Percentiles rank a stretch among this genome's conserved stretches.
Evolutionary conservation across 2,329 filamentous ascomycete species (phyloP).

Genomic region (Sporothrix phasma): DNA sequence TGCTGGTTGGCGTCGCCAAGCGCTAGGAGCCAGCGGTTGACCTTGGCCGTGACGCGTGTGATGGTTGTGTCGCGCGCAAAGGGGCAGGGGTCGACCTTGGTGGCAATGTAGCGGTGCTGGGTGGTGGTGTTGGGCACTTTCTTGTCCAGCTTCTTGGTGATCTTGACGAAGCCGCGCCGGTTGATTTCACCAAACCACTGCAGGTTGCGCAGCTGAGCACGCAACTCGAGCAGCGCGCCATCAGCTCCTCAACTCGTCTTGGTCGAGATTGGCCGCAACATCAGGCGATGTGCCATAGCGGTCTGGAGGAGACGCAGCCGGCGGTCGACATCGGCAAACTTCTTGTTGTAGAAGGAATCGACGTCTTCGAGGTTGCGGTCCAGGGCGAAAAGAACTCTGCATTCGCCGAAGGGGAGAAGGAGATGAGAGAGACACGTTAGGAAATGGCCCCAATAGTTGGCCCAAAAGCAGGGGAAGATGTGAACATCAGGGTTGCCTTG

Average conservation of each 20-base stretch:
- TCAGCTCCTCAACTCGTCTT: slow-evolving; percentile 85
- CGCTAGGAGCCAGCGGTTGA: slow-evolving; percentile 86
- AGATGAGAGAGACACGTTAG: slow-evolving; percentile 26
- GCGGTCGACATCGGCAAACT: slow-evolving; percentile 74
- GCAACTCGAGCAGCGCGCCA: slow-evolving; percentile 79
- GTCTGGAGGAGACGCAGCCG: slow-evolving; percentile 79
- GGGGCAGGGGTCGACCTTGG: slow-evolving; percentile 78
- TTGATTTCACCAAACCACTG: slow-evolving; percentile 99
- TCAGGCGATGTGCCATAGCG: slow-evolving; percentile 71
- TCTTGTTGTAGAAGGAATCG: slow-evolving; percentile 94
- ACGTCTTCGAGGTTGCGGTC: slow-evolving; percentile 97
- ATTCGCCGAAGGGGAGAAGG: slow-evolving; percentile 14
- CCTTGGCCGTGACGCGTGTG: slow-evolving; percentile 42
- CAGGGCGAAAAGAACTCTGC: slow-evolving; percentile 93
- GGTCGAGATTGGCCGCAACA: slow-evolving; percentile 61
- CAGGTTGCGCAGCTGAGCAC: slow-evolving; percentile 78
- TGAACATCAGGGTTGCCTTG: slow-evolving; percentile 19
- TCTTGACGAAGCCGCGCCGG: slow-evolving; percentile 88
- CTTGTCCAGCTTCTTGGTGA: slow-evolving; percentile 98
- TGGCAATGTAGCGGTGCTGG: slow-evolving; percentile 77
- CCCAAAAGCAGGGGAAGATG: slow-evolving; percentile 19
- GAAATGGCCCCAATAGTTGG: slow-evolving; percentile 23
- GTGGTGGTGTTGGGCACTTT: slow-evolving; percentile 68
- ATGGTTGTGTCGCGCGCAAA: slow-evolving; percentile 66
- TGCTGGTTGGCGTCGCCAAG: slow-evolving; percentile 67